Base-by-base conservation (phyloP, 2,329 filamentous ascomycete genomes). In the Xylaria sp. region DNA sequence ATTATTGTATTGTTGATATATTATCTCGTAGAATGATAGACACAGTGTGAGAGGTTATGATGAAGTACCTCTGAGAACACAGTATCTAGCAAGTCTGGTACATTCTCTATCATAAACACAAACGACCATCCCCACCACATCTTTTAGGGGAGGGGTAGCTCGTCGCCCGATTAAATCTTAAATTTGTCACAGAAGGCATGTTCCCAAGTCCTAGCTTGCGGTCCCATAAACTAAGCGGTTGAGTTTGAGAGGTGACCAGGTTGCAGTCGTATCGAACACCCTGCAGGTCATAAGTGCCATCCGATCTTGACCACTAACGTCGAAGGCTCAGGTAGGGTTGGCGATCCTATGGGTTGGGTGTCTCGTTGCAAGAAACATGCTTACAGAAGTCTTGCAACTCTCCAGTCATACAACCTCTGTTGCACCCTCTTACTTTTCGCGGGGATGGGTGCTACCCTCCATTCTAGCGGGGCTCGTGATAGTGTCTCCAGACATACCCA, bases 271-370 rank as follows among this genome's bases (percentile, higher is more conserved):
- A 67, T 63, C 53, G 23, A 58, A 13, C 53, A 54, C 10, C n/a
- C 11, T 36, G 51, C 33, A 51, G 20, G 42, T 54, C 23, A 38
- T 26, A 20, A 7, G 51, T 61, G 26, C 53, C 42, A n/a, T 38
- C 31, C 17, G 44, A 26, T 13, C 49, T 62, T 26, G 17, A 33
- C 33, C 6, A 26, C 31, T 38, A 40, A 58, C 36, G 46, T 40
- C 46, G 9, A 28, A 38, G 15, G 15, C 17, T n/a, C 9, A 13
- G 28, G 48, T 46, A 63, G 36, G 64, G 64, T 57, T 66, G 33
- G 15, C 28, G 54, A 67, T 58, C 60, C 65, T 36, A 23, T 69
- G 67, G 69, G 68, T 72, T 59, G 59, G 64, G 67, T 69, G 66
- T 73, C 58, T 69, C 67, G 17, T 23, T 17, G 15, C n/a, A 33